Conservation (phyloP, 2,329 filamentous ascomycete species). For the Neurospora sp. region DNA sequence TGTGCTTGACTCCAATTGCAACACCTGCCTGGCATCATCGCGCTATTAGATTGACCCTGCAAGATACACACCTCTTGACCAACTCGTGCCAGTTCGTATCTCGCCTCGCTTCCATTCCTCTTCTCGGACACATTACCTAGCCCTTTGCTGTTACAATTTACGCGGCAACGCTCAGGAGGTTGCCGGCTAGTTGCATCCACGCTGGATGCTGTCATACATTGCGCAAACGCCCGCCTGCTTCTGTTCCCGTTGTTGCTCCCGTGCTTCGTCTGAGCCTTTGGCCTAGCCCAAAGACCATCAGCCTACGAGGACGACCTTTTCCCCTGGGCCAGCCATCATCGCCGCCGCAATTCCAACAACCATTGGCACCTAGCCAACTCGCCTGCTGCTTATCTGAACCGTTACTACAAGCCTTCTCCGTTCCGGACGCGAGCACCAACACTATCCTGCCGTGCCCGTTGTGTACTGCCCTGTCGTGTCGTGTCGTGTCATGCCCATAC, state of each 20-base stretch:
- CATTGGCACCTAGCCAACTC: not conserved
- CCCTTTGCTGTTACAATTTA: not conserved
- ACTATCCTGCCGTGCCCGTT: not conserved
- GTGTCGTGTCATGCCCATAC: not conserved
- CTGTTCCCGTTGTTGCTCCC: not conserved
- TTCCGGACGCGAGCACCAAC: not conserved
- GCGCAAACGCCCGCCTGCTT: conserved; percentile 14
- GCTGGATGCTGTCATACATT: conserved; percentile 19
- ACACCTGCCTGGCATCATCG: not conserved
- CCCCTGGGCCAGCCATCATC: not conserved
- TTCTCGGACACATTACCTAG: conserved; percentile 1
- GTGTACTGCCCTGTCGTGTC: not conserved
- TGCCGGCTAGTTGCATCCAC: conserved; percentile 19
- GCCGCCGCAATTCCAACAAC: not conserved
- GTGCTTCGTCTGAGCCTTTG: not conserved
- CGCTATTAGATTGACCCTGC: not conserved
- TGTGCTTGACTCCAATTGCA: not conserved
- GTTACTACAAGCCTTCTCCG: not conserved
- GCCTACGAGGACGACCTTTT: not conserved
- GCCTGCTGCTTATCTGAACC: not conserved
- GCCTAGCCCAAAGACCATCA: not conserved
- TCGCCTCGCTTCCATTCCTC: not conserved
- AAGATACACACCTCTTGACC: not conserved
- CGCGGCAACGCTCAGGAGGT: conserved; percentile 8
- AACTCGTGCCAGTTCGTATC: not conserved